Base-by-base conservation (phyloP, 768 basidiomycete species). In the Podaxis sp. region DNA sequence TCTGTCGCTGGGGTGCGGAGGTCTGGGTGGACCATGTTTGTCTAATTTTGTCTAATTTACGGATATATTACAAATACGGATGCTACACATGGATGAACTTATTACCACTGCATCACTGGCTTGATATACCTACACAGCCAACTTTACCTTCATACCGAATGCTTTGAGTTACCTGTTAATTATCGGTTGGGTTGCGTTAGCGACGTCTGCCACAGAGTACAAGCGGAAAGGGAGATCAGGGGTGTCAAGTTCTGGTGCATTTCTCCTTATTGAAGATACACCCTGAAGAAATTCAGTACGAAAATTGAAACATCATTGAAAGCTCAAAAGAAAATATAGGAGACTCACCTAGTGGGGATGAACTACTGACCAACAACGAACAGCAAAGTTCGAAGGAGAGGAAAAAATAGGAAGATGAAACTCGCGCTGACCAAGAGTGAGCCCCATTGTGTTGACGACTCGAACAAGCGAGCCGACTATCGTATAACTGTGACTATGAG, bases 401-500 rank as follows among this genome's bases (percentile, higher is more conserved):
- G 69, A 68, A 79, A 85, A 89, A 90, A 59, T 89, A 86, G 81
- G 72, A 57, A 64, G 56, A 61, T 62, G 66, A 55, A 67, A 50
- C 65, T 68, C 71, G 76, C 79, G 85, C 82, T 85, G 84, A 77
- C 77, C 72, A 82, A 90, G 87, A 91, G 88, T 90, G 87, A 91
- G 90, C 90, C 90, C 90, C 90, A 90, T 91, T 91, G 84, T 81
- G 90, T 90, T 89, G 80, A 84, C 74, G 80, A 80, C 77, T 66
- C 71, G 61, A 60, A 64, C 66, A 70, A 65, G 55, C 64, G 68
- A 61, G 72, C 77, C 79, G 63, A 81, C 86, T 85, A 91, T 86
- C 90, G 90, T 83, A 91, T 91, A 83, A 89, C 90, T 91, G 71
- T 91, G 75, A 79, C 86, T 87, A 91, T 88, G 90, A 91, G 89